Conservation (phyloP, 2,329 filamentous ascomycete genomes). For the Aspergillus costaricaensis region DNA sequence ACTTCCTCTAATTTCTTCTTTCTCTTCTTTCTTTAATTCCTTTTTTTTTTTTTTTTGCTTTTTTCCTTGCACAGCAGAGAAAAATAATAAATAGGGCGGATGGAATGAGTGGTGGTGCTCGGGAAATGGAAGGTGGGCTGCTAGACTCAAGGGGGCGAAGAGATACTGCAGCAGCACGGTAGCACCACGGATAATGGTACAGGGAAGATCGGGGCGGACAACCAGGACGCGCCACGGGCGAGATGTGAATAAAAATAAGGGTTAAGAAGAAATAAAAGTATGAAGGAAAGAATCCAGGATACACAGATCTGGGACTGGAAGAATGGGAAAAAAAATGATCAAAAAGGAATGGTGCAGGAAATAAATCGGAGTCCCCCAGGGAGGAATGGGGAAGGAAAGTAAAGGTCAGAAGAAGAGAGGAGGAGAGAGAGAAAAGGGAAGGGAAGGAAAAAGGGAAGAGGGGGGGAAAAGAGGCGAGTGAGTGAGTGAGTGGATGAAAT, state of each 20-base stretch:
- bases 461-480: neutral
- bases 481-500: neutral
- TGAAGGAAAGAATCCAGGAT: slow-evolving; percentile 33
- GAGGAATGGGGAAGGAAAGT: slow-evolving; percentile 22
- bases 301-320: slow-evolving; percentile 29
- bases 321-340: slow-evolving; percentile 21
- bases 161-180: slow-evolving; percentile 23
- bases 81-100: slow-evolving; percentile 9
- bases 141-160: slow-evolving; percentile 25
- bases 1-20: slow-evolving; percentile 14
- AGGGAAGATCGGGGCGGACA: slow-evolving; percentile 40
- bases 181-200: slow-evolving; percentile 20
- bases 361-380: slow-evolving; percentile 17
- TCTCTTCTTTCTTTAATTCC: neutral
- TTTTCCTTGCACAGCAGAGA: slow-evolving; percentile 34
- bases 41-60: neutral
- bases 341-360: slow-evolving; percentile 29
- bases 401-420: slow-evolving; percentile 21
- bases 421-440: slow-evolving; percentile 10
- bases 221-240: slow-evolving; percentile 38
- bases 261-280: slow-evolving; percentile 14
- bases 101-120: slow-evolving; percentile 11
- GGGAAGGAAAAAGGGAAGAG: slow-evolving; percentile 15
- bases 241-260: slow-evolving; percentile 15
- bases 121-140: slow-evolving; percentile 19